Evolutionary conservation across 495 filamentous ascomycete species (phyloP).

Genomic region (Aspergillus cristatus): DNA sequence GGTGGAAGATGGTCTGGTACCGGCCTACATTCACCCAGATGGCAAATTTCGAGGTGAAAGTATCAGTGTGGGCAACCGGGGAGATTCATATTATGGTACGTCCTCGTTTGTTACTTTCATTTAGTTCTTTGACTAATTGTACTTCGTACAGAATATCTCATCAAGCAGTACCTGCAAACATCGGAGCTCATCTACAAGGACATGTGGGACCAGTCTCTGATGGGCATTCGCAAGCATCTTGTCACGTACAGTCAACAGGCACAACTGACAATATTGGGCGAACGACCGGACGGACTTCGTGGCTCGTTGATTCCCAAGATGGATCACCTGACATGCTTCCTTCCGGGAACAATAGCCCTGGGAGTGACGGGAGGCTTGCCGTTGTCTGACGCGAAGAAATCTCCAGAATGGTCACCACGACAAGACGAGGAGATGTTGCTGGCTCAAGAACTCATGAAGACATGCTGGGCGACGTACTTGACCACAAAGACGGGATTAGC

Average conservation of each 20-base stretch:
- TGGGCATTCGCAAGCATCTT: constrained; percentile 83
- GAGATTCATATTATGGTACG: constrained; percentile 87
- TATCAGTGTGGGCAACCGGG: constrained; percentile 85
- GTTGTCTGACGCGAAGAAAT: constrained; percentile 63
- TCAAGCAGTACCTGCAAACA: constrained; percentile 95
- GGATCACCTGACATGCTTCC: constrained; percentile 97
- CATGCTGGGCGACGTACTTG: constrained; percentile 95
- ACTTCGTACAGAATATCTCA: constrained; percentile 63
- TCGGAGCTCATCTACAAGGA: constrained; percentile 80
- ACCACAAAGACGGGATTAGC: constrained; percentile 81
- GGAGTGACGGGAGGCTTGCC: constrained; percentile 72
- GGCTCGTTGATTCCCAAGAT: constrained; percentile 70
- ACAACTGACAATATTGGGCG: constrained; percentile 75
- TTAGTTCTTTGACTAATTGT: constrained; percentile 3
- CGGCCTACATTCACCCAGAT: constrained; percentile 73
- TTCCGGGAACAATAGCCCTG: constrained; percentile 91
- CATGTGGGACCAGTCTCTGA: constrained; percentile 84
- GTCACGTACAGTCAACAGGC: constrained; percentile 76
- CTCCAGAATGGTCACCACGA: constrained; percentile 59
- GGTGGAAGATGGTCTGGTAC: constrained; percentile 71
- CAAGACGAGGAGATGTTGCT: constrained; percentile 82
- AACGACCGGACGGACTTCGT: constrained; percentile 68
- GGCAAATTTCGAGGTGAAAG: constrained; percentile 74
- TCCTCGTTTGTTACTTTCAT: background rate
- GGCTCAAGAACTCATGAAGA: constrained; percentile 84